A percentile compares a stretch with the other conserved stretches of the same genome.
Evolutionary conservation across 2,329 filamentous ascomycete genomes (phyloP).

Genomic region (Talaromyces atroroseus): DNA sequence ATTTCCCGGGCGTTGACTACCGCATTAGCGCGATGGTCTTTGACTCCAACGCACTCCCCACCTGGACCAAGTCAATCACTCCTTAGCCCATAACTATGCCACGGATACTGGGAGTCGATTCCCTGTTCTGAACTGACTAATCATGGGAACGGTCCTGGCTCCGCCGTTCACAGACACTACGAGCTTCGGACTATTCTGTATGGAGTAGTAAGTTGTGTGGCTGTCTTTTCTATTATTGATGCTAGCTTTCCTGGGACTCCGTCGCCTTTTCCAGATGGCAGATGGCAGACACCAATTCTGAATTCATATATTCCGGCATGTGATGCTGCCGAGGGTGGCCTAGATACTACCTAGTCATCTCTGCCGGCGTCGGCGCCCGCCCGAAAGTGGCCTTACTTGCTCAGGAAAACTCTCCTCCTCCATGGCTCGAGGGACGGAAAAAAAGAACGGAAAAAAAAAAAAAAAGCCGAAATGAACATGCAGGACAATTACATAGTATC

Average conservation of each 20-base stretch:
- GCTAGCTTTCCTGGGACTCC: not conserved
- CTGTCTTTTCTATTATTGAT: not conserved
- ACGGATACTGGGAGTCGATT: not conserved
- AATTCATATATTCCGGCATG: slow-evolving; percentile 6
- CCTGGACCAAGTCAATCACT: not conserved
- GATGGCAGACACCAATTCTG: not conserved
- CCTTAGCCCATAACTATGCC: not conserved
- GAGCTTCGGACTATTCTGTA: slow-evolving; percentile 1
- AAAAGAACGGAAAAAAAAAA: not conserved
- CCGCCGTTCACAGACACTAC: not conserved
- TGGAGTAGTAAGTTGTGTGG: not conserved
- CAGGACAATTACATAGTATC: not conserved
- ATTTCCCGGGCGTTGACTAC: slow-evolving; percentile 8
- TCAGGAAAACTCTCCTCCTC: slow-evolving; percentile 1
- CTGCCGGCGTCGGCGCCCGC: not conserved
- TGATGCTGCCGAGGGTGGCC: slow-evolving; percentile 1
- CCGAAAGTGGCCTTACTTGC: slow-evolving; percentile 4
- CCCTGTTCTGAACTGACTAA: not conserved
- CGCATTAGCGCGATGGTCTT: not conserved
- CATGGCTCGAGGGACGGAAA: not conserved
- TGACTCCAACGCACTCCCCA: not conserved
- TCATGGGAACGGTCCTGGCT: not conserved
- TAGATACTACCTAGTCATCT: too few species aligned
- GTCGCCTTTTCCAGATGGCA: not conserved
- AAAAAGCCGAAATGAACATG: not conserved